Evolutionary conservation across 371 early-diverging fungal genomes (phyloP), one percentile per base, ranked within the genome.

Genomic region (Mucor circinelloides): DNA sequence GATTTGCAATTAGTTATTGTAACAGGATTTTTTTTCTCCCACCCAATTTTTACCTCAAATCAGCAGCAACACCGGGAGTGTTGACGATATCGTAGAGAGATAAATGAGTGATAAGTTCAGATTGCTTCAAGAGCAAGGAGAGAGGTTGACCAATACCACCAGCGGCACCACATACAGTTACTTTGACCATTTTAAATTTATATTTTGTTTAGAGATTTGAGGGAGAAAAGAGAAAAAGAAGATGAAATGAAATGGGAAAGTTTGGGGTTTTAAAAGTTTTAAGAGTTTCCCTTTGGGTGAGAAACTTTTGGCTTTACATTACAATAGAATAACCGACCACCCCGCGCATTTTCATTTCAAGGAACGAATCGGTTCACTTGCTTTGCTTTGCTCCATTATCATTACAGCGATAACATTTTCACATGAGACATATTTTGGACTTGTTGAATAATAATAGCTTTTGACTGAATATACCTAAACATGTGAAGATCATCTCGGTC

Each of bases 131-230:
- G 54, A 96, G 81, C 58, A 96, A 78, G 42, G 96, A 94, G 60
- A 96, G 84, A 58, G 96, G 95, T 81, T 96, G 95, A 70, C 95
- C 96, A 76, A 96, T 96, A 78, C 96, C 96, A 76, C 96, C 96
- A 64, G 95, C 92, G 58, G 95, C 91, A 71, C 91, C 92, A 65
- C 90, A 86, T 42, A 91, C 94, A 54, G 91, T 87, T 56, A 93
- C 94, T 81, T 93, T 93, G 66, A 88, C 85, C 80, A 85, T 81
- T 57, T 61, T 77, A 32, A 44, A 19, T 62, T 23, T 50, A 25
- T 50, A 12, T 48, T 40, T 30, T 46, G 6, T 56, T 68, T 34
- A 63, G 38, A 44, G 32, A 58, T 1, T 31, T 63, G 63, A 59
- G 65, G 69, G 71, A 75, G 56, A 64, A 72, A 62, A 56, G 52